Evolutionary conservation across 208 protist species (phyloP), one percentile per base, ranked within the genome.

Genomic region (Crithidia fasciculata): DNA sequence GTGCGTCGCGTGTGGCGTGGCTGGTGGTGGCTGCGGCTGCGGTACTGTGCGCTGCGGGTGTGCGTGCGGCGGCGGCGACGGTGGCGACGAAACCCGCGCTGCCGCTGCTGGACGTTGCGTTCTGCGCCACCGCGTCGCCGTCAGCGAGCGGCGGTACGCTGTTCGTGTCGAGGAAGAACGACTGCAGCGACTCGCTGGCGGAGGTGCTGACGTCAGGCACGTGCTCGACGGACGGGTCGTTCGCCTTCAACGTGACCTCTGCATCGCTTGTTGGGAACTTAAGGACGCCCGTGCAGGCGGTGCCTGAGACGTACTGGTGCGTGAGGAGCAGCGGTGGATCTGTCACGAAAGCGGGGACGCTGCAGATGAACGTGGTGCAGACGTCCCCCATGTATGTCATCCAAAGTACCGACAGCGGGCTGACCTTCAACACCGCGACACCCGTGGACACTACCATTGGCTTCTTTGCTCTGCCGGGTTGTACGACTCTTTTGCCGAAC

Each of bases 231-330:
- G 55, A 39, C 39, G 76, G 75, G 8, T 82, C 69, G 12, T 93
- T 85, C 63, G 52, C 79, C 8, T 93, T 91, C 75, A 88, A 67
- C 37, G 68, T 91, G 41, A 83, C 72, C 6, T 44, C 55, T 12
- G 39, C 52, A 6, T 72, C 73, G 18, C 16, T 91, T 4, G 63
- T 37, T 40, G 40, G 90, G 13, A 66, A 70, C 62, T 40, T 75
- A 15, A 52, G 66, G 52, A 76, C 75, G 53, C 67, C 78, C 0
- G 69, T 76, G 4, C 59, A 72, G 44, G 13, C 44, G 12, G 80
- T 85, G n/a, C 82, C 82, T n/a, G 8, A 52, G 36, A 57, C 89
- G 54, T 88, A 85, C 75, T 81, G 85, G 73, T 93, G 85, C 64
- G 28, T 28, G 28, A 28, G 28, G 28, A 86, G 84, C 52, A 86